These are phyloP conservation scores for Theobroma grandiflorum DNA, from an alignment of 441 rosid genomes.

Conservation along the genomic window DNA sequence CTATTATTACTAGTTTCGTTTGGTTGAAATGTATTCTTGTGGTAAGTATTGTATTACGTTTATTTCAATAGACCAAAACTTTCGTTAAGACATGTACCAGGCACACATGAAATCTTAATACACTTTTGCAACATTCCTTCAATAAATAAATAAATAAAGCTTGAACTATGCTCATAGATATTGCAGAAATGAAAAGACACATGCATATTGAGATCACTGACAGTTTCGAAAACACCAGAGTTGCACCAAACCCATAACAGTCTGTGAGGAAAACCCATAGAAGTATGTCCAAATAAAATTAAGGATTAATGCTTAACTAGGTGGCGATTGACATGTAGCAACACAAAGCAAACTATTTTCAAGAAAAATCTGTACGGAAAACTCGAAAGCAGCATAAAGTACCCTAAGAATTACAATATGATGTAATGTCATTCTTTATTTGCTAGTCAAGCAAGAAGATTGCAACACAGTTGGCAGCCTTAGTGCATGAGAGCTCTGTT, in stretches of 20 bases:
- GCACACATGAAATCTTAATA: constrained; percentile 70
- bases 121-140: neutral
- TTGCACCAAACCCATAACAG: neutral
- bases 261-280: neutral
- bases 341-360: neutral
- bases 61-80: constrained; percentile 83
- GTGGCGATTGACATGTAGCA: neutral
- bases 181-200: neutral
- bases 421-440: neutral
- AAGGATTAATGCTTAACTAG: neutral
- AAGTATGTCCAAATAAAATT: neutral
- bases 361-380: neutral
- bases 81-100: neutral
- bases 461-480: neutral
- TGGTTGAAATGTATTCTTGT: neutral
- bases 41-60: neutral
- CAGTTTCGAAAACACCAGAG: neutral
- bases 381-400: neutral
- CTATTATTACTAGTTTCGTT: neutral
- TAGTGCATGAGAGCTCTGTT: neutral
- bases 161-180: neutral
- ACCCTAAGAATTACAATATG: neutral
- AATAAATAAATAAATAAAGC: constrained; percentile 6
- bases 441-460: neutral
- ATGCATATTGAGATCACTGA: neutral